Conservation (phyloP, 768 basidiomycete species). For the Flagelloscypha sp. region DNA sequence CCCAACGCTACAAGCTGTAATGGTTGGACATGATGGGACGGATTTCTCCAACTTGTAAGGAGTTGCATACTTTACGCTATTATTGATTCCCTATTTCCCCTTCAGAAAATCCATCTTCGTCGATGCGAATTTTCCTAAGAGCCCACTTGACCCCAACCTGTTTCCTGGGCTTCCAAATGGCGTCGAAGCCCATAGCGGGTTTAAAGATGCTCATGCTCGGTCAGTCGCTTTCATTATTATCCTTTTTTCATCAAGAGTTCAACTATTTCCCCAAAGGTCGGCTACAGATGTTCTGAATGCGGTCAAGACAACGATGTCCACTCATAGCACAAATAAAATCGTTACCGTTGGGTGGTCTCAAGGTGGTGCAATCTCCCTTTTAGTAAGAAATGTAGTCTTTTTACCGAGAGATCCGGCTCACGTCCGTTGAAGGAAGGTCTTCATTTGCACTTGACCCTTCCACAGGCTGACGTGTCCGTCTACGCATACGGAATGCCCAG, state of each 20-base stretch:
- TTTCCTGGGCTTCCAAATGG: conserved; percentile 41
- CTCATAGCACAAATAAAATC: conserved; percentile 15
- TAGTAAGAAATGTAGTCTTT: too few relatives aligned
- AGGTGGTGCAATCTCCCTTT: too few relatives aligned
- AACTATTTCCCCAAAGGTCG: conserved; percentile 15
- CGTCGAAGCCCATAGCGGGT: conserved; percentile 41
- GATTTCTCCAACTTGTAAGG: conserved; percentile 22
- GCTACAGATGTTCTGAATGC: conserved; percentile 16
- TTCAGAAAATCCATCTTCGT: conserved; percentile 25
- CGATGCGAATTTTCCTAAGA: conserved; percentile 31
- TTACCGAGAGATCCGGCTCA: conserved; percentile 32
- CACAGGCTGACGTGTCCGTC: conserved; percentile 26
- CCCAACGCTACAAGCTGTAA: too few relatives aligned
- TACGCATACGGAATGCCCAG: conserved; percentile 38
- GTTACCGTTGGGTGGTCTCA: conserved; percentile 31
- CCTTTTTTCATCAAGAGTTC: too few relatives aligned
- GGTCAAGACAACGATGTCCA: conserved; percentile 17
- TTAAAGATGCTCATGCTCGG: conserved; percentile 32
- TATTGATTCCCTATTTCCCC: neutral
- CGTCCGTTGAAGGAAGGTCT: conserved; percentile 43
- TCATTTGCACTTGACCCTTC: conserved; percentile 43
- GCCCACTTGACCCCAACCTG: conserved; percentile 25
- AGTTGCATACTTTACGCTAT: neutral
- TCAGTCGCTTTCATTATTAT: too few relatives aligned
- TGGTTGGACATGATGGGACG: conserved; percentile 31